Conservation (phyloP, 2,329 filamentous ascomycete species). For the Talaromyces sp. region DNA sequence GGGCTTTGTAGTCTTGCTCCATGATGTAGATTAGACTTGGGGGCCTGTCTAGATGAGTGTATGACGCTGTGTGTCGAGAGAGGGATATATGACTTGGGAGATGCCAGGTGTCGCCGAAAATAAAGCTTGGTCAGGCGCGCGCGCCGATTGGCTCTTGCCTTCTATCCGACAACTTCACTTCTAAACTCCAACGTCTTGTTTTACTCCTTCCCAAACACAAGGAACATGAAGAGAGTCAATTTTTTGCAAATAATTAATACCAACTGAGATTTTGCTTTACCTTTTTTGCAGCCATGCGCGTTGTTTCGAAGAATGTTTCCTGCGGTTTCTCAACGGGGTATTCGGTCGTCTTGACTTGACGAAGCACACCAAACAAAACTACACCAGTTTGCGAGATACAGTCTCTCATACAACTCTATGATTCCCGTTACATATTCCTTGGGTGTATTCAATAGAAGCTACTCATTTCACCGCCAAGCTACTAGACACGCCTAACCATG, state of each 20-base stretch:
- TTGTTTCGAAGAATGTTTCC: background rate
- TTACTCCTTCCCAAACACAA: background rate
- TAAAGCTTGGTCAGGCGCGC: background rate
- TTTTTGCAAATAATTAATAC: no score
- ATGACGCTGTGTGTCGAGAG: background rate
- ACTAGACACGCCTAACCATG: background rate
- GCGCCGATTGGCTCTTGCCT: conserved; percentile 9
- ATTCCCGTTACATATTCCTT: background rate
- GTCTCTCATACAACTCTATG: background rate
- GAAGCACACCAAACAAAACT: background rate
- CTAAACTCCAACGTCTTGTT: no score
- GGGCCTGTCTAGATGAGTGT: background rate
- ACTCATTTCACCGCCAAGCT: background rate
- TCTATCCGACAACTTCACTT: background rate
- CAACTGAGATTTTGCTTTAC: background rate
- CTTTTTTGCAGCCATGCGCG: background rate
- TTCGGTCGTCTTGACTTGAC: background rate
- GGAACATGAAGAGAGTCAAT: background rate
- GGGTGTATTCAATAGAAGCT: no score
- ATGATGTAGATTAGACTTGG: conserved; percentile 22
- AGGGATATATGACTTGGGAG: background rate
- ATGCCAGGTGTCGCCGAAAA: conserved; percentile 3
- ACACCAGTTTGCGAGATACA: background rate
- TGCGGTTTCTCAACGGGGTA: background rate
- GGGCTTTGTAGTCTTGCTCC: conserved; percentile 70